These are phyloP conservation scores for Cyclotella choctawhatcheeana DNA, from an alignment of 108 stramenopile species.

Conservation along the genomic window DNA sequence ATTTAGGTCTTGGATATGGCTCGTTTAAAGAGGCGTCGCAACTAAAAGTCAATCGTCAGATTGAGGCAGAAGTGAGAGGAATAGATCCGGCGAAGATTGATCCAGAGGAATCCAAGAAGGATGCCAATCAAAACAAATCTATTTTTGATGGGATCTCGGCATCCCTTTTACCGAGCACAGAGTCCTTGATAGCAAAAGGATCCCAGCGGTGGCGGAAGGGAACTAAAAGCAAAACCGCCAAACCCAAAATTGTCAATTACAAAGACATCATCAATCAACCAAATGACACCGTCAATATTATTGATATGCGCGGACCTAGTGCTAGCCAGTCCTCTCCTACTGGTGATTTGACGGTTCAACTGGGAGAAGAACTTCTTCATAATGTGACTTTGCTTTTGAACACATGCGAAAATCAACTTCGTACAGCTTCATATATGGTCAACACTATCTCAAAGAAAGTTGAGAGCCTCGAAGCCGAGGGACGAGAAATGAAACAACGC, in stretches of 20 bases:
- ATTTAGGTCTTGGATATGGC: conserved; percentile 90
- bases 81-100: conserved; percentile 45
- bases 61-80: conserved; percentile 83
- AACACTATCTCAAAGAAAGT: conserved; percentile 58
- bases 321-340: background rate
- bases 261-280: conserved; percentile 58
- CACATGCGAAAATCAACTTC: conserved; percentile 79
- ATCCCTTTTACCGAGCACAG: conserved; percentile 66
- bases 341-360: conserved; percentile 28
- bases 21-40: conserved; percentile 83
- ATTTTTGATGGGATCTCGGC: conserved; percentile 38
- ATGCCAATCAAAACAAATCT: conserved; percentile 3
- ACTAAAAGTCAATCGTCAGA: conserved; percentile 74
- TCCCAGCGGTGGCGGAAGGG: conserved; percentile 45
- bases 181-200: conserved; percentile 67
- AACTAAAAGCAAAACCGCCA: conserved; percentile 33
- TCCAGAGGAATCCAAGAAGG: conserved; percentile 19
- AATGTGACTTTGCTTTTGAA: conserved; percentile 79
- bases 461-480: conserved; percentile 57
- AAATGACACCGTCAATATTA: conserved; percentile 46
- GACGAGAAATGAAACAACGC: conserved; percentile 51
- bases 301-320: conserved; percentile 82
- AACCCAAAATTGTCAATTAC: conserved; percentile 66
- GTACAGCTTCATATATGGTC: conserved; percentile 66
- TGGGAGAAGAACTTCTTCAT: conserved; percentile 88